Base-by-base conservation (phyloP, 148 eudicot species). In the Chenopodium formosanum region DNA sequence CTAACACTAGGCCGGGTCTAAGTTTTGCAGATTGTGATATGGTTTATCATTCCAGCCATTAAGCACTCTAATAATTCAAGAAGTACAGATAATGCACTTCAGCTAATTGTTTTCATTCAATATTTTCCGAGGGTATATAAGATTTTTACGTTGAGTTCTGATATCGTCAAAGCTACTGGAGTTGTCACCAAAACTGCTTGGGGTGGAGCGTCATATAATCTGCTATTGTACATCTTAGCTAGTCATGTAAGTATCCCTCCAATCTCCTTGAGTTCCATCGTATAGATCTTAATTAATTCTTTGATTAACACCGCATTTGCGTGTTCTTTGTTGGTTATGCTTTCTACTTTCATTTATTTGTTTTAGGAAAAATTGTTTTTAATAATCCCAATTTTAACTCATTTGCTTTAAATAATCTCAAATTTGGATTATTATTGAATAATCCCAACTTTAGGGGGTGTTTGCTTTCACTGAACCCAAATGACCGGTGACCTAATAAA, bases 181-280 rank as follows among this genome's bases (percentile, higher is more conserved):
- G 91, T 90, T 67, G 92, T 91, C 84, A 88, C 94, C 75, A 90
- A 84, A 69, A 90, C 94, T 7, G 94, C 94, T 31, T 90, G 94
- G 94, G 94, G 90, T 2, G 94, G 94, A 47, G 94, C 94, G 14
- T 90, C 92, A 4, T 91, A 91, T 70, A 91, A 91, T 86, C 86
- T 91, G 63, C 78, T 91, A 3, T 87, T 91, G 46, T 91, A 91
- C 83, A 91, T 90, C 90, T 75, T 91, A 78, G 92, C 94, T 66
- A 91, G 94, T 80, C 94, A 91, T 85, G 94, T 91, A 84, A 78
- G 92, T 73, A 70, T 10, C n/a, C 58, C 0, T 37, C 7, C 44
- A 37, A 32, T 70, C 52, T 46, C 76, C 62, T 46, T 1, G 40
- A 40, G 7, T 56, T 22, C 0, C 2, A 56, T 56, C 62, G 2